phyloP scores from a whole-genome alignment of 495 filamentous ascomycete genomes.

The Diplogelasinospora grovesii region DNA sequence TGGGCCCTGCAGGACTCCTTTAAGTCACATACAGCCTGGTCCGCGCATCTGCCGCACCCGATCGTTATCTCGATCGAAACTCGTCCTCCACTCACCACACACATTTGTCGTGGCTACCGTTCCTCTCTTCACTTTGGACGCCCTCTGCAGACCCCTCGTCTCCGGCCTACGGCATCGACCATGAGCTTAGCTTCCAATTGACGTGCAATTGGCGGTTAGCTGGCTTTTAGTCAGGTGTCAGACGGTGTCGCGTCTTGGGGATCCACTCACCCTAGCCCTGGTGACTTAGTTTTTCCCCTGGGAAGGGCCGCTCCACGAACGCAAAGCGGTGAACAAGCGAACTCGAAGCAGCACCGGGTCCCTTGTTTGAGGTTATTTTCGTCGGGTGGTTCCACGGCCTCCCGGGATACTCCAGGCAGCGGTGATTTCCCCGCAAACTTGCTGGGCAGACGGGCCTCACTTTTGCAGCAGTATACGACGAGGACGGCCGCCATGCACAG shows the following conservation, averaged over 20 bases:
- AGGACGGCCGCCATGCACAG: constrained; percentile 30
- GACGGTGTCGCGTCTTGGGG: constrained; percentile 14
- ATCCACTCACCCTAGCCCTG: constrained; percentile 13
- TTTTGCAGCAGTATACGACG: too few species aligned
- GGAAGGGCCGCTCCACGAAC: too few species aligned
- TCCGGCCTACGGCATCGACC: too few species aligned
- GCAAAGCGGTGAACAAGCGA: too few species aligned
- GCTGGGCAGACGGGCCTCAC: too few species aligned
- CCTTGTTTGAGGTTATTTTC: constrained; percentile 12
- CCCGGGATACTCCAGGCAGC: constrained; percentile 5
- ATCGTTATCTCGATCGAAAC: constrained; percentile 5
- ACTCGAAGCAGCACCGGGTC: constrained; percentile 14
- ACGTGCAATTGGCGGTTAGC: constrained; percentile 14
- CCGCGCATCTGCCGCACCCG: constrained; percentile 11
- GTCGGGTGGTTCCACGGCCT: constrained; percentile 11
- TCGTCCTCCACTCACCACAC: constrained; percentile 6
- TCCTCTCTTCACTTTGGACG: background rate
- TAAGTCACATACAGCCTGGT: constrained; percentile 16
- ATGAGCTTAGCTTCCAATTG: constrained; percentile 16
- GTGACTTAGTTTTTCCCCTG: background rate
- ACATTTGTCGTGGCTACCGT: too few species aligned
- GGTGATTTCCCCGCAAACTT: background rate
- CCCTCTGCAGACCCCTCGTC: too few species aligned
- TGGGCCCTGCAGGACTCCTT: constrained; percentile 19
- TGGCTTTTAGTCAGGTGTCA: constrained; percentile 13